These are phyloP conservation scores for Pichia sorboxylosa DNA, from an alignment of 1,139 yeast species.

Conservation along the genomic window DNA sequence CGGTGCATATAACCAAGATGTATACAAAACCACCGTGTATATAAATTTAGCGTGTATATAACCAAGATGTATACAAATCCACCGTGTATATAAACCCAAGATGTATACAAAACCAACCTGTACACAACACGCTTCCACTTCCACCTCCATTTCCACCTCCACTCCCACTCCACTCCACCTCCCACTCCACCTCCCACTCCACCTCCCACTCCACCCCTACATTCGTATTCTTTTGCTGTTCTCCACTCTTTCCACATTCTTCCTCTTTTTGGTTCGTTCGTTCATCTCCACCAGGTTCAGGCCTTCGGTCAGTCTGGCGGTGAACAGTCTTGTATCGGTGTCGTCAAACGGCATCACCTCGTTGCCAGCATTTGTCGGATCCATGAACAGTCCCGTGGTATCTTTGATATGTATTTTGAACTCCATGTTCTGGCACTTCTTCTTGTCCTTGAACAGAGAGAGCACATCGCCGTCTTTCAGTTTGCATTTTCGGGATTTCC, in stretches of 20 bases:
- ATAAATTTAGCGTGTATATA: too few species aligned
- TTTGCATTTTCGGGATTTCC: constrained; percentile 50
- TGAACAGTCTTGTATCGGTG: constrained; percentile 6
- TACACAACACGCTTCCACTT: neutral
- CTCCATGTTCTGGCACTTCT: constrained; percentile 38
- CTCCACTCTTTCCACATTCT: constrained; percentile 6
- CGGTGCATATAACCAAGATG: too few species aligned
- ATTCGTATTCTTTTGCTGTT: constrained; percentile 1
- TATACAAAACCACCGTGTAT: too few species aligned
- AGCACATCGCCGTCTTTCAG: constrained; percentile 55
- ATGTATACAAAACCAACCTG: too few species aligned
- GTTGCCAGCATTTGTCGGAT: constrained; percentile 2
- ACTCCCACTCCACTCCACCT: neutral
- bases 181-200: neutral
- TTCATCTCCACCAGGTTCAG: neutral
- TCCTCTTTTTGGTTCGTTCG: constrained; percentile 3
- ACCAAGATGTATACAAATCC: too few species aligned
- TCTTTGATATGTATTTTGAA: constrained; percentile 43
- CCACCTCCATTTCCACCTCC: neutral
- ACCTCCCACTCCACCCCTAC: neutral
- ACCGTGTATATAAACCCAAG: too few species aligned
- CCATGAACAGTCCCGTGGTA: constrained; percentile 33
- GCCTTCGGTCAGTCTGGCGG: constrained; percentile 7
- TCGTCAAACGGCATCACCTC: constrained; percentile 3
- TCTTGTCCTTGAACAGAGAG: constrained; percentile 52